These are phyloP conservation scores for Colletotrichum sp. DNA, from an alignment of 2,329 filamentous ascomycete genomes.

Conservation along the genomic window DNA sequence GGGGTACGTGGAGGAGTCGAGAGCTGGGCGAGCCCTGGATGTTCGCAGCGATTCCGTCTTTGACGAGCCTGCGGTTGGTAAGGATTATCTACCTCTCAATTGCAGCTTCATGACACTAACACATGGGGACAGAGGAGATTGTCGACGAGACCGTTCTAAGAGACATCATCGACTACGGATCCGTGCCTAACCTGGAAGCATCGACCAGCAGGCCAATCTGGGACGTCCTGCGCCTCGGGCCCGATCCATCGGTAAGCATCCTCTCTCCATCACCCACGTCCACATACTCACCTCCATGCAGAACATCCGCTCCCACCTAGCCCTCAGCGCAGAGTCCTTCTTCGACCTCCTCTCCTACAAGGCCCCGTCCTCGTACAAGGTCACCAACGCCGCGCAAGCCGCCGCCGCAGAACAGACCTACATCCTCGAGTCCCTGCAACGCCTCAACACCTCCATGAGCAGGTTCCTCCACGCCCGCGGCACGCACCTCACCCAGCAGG, in stretches of 20 bases:
- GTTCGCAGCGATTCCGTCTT: constrained; percentile 45
- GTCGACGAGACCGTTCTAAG: constrained; percentile 42
- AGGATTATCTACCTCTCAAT: constrained; percentile 18
- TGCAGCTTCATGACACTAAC: constrained; percentile 12
- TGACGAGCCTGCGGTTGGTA: constrained; percentile 52
- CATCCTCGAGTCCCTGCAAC: constrained; percentile 44
- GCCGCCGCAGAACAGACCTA: constrained; percentile 48
- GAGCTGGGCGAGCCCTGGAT: constrained; percentile 49
- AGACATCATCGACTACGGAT: constrained; percentile 56
- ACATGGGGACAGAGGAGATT: constrained; percentile 40
- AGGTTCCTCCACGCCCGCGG: constrained; percentile 37
- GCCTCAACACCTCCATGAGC: constrained; percentile 47
- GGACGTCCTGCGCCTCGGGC: constrained; percentile 53
- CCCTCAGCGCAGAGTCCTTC: constrained; percentile 55
- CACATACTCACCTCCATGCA: constrained; percentile 29
- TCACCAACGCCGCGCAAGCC: constrained; percentile 40
- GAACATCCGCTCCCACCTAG: constrained; percentile 55
- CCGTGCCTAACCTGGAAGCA: constrained; percentile 53
- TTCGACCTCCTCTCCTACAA: constrained; percentile 54
- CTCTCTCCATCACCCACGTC: neutral
- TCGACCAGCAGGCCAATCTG: constrained; percentile 42
- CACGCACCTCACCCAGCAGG: constrained; percentile 43
- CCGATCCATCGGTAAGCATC: constrained; percentile 52
- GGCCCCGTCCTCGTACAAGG: constrained; percentile 56
- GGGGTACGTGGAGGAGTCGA: constrained; percentile 56